Conservation (phyloP, 192 early-diverging fungal species). For the Podochytrium sp. region DNA sequence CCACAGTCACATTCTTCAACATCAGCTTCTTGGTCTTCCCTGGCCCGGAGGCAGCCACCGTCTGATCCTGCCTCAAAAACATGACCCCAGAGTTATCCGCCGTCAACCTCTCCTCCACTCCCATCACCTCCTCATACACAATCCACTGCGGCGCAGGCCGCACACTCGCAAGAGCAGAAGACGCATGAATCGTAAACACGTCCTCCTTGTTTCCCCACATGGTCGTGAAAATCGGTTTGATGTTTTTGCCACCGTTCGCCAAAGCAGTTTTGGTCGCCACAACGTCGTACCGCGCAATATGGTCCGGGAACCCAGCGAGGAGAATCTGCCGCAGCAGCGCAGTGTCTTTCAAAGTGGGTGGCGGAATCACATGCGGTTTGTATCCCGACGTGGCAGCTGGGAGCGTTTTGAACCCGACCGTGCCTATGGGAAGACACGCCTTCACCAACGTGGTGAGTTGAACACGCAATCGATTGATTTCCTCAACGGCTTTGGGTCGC, state of each 20-base stretch:
- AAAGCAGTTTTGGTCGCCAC: conserved; percentile 24
- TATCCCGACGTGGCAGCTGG: background rate
- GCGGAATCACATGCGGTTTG: conserved; percentile 59
- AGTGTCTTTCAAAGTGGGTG: conserved; percentile 52
- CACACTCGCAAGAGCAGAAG: conserved; percentile 41
- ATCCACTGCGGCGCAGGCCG: conserved; percentile 55
- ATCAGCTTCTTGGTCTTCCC: conserved; percentile 59
- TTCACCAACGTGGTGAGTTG: conserved; percentile 46
- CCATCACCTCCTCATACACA: conserved; percentile 58
- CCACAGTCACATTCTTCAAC: conserved; percentile 76
- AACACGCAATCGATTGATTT: conserved; percentile 50
- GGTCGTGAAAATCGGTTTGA: conserved; percentile 51
- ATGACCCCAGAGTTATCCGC: conserved; percentile 68
- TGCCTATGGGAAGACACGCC: background rate
- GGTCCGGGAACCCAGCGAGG: conserved; percentile 88
- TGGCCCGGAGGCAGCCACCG: conserved; percentile 42
- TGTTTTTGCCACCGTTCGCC: conserved; percentile 35
- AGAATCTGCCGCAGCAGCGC: conserved; percentile 85
- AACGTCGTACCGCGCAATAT: conserved; percentile 76
- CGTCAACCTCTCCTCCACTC: conserved; percentile 50
- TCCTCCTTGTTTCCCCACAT: conserved; percentile 59
- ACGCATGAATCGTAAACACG: conserved; percentile 62
- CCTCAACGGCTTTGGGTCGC: conserved; percentile 73
- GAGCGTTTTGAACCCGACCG: background rate
- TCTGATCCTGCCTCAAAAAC: conserved; percentile 55